phyloP scores from a whole-genome alignment of 306 rosid genomes.

The Lathyrus oleraceus region DNA sequence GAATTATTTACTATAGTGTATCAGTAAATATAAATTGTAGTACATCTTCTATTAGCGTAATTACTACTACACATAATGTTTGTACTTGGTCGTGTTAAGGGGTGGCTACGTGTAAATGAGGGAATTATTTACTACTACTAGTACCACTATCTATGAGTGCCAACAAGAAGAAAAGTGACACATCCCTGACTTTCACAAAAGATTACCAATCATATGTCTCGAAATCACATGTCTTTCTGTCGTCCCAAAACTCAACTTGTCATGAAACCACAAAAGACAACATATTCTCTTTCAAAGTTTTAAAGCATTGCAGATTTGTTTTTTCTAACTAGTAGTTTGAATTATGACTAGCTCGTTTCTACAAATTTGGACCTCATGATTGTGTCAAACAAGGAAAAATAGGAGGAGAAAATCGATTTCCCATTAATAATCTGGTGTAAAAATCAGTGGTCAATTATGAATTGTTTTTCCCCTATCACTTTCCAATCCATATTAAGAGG shows the following conservation, averaged over 20 bases:
- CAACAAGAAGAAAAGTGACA: slow-evolving; percentile 18
- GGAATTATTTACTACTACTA: slow-evolving; percentile 3
- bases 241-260: slow-evolving; percentile 15
- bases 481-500: background rate
- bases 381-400: background rate
- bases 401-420: background rate
- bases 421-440: background rate
- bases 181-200: slow-evolving; percentile 1
- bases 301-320: slow-evolving; percentile 1
- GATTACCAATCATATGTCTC: slow-evolving; percentile 21
- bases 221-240: slow-evolving; percentile 35
- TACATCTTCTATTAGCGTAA: background rate
- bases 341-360: background rate
- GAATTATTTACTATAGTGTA: too few relatives aligned
- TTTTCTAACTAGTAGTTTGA: background rate
- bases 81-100: background rate
- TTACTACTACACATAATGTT: background rate
- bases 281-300: slow-evolving; percentile 26
- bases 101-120: slow-evolving; percentile 7
- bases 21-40: background rate
- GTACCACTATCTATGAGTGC: background rate
- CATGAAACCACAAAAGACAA: slow-evolving; percentile 13
- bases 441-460: background rate
- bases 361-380: slow-evolving; percentile 8
- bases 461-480: background rate